Evolutionary conservation across 2,329 filamentous ascomycete genomes (phyloP).

Genomic region (Epichloe uncinata): DNA sequence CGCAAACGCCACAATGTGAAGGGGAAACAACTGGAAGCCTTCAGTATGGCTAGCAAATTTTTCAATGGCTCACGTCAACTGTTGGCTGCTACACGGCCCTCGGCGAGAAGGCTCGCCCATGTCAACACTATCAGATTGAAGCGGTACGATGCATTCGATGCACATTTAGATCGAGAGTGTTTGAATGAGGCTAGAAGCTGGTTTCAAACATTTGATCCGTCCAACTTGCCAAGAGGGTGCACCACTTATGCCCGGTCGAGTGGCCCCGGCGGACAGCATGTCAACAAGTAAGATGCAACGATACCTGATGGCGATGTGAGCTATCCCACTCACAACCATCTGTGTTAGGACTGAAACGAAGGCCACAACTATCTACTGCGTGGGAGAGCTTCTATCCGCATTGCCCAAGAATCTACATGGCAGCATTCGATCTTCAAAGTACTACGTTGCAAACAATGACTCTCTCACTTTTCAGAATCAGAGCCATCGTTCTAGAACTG

Average conservation of each 20-base stretch:
- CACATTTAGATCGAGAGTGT: constrained; percentile 34
- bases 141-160: constrained; percentile 35
- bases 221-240: constrained; percentile 34
- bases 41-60: not conserved
- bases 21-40: not conserved
- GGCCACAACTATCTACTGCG: constrained; percentile 38
- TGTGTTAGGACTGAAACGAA: constrained; percentile 44
- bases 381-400: constrained; percentile 30
- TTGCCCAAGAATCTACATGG: constrained; percentile 35
- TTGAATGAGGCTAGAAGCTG: constrained; percentile 39
- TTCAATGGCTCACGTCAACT: not conserved
- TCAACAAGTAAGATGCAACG: constrained; percentile 40
- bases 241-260: constrained; percentile 45
- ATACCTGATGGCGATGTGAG: constrained; percentile 13
- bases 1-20: not conserved
- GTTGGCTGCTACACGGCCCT: not conserved
- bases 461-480: constrained; percentile 43
- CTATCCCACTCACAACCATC: constrained; percentile 2
- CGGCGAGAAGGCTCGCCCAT: not conserved
- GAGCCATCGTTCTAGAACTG: constrained; percentile 35
- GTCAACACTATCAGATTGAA: constrained; percentile 13
- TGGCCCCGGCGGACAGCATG: constrained; percentile 47
- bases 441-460: constrained; percentile 38
- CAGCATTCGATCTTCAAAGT: constrained; percentile 36
- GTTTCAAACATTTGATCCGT: constrained; percentile 30